Conservation (phyloP, 192 early-diverging fungal species). For the Coemansia sp. region DNA sequence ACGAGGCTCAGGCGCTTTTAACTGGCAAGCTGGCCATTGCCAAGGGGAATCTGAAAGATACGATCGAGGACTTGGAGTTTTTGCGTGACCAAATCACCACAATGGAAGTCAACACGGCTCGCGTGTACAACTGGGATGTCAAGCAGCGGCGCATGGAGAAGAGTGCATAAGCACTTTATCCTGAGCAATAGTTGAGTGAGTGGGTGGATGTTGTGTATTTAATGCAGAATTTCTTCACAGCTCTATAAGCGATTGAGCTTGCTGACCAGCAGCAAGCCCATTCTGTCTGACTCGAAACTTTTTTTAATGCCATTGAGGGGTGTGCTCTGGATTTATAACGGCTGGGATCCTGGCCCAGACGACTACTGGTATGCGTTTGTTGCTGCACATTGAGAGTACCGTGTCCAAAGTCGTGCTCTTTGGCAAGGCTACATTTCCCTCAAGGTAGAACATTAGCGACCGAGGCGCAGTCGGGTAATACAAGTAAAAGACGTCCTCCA, state of each 20-base stretch:
- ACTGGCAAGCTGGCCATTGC: constrained; percentile 75
- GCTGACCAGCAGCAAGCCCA: constrained; percentile 1
- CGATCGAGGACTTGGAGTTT: constrained; percentile 89
- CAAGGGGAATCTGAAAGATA: constrained; percentile 68
- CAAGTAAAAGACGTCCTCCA: constrained; percentile 49
- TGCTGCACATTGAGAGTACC: constrained; percentile 18
- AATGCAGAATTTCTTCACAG: neutral
- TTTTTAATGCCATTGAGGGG: constrained; percentile 29
- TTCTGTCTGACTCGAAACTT: neutral
- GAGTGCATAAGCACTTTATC: constrained; percentile 4
- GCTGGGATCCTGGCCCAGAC: constrained; percentile 40
- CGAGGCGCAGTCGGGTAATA: constrained; percentile 43
- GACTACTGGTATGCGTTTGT: constrained; percentile 24
- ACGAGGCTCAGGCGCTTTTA: constrained; percentile 82
- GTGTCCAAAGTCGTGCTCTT: constrained; percentile 19
- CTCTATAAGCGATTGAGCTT: neutral
- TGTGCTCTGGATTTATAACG: constrained; percentile 4
- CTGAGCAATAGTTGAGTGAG: neutral
- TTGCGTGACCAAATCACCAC: constrained; percentile 97
- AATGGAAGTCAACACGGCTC: constrained; percentile 98
- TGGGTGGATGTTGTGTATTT: constrained; percentile 1
- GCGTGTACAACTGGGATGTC: constrained; percentile 98
- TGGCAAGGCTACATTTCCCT: constrained; percentile 33
- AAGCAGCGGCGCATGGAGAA: constrained; percentile 64
- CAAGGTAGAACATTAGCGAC: constrained; percentile 43